These are phyloP conservation scores for Russula virescens DNA, from an alignment of 768 basidiomycete species.

Conservation along the genomic window DNA sequence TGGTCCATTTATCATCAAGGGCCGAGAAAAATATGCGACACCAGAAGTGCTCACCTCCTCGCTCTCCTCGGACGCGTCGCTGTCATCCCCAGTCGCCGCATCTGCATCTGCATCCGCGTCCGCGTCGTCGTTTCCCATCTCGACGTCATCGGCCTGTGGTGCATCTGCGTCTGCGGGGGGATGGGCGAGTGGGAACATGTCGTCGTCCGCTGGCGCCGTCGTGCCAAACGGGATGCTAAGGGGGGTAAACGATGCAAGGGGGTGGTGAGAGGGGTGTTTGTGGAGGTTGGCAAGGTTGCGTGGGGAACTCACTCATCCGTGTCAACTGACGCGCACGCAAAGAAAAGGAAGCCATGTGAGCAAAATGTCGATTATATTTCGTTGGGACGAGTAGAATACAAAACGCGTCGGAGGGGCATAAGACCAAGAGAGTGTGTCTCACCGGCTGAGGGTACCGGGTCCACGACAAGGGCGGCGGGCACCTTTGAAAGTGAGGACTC, in stretches of 20 bases:
- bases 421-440: conserved; percentile 8
- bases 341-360: conserved; percentile 9
- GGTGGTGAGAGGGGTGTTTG: conserved; percentile 3
- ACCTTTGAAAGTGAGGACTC: conserved; percentile 26
- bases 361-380: conserved; percentile 20
- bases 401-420: background rate
- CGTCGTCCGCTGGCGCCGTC: conserved; percentile 9
- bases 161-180: conserved; percentile 24
- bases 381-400: conserved; percentile 24
- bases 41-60: conserved; percentile 41
- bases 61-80: conserved; percentile 36
- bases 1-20: background rate
- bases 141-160: conserved; percentile 19
- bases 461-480: conserved; percentile 29
- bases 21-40: conserved; percentile 31
- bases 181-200: conserved; percentile 4
- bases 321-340: conserved; percentile 22
- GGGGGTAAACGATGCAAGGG: background rate
- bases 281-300: background rate
- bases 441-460: conserved; percentile 34
- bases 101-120: conserved; percentile 28
- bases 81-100: conserved; percentile 35
- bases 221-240: conserved; percentile 19
- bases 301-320: conserved; percentile 23
- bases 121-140: conserved; percentile 12